Conservation (phyloP, 148 eudicot species). For the Amaranthus palmeri region DNA sequence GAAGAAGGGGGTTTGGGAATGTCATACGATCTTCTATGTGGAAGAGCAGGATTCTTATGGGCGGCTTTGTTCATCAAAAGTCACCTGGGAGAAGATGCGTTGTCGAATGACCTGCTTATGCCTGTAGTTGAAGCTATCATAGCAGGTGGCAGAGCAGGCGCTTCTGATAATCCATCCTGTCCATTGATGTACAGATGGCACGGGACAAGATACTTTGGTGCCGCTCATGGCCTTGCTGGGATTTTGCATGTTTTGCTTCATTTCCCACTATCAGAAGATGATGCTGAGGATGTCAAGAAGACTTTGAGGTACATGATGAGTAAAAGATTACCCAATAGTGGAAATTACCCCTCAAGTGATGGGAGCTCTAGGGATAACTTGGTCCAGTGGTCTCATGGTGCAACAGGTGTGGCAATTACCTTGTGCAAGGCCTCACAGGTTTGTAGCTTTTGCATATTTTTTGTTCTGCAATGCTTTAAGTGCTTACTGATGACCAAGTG, state of each 20-base stretch:
- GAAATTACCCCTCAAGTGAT: constrained; percentile 76
- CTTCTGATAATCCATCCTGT: constrained; percentile 43
- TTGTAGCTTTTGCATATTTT: constrained; percentile 11
- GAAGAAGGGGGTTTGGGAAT: constrained; percentile 86
- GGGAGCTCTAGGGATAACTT: constrained; percentile 66
- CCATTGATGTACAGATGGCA: constrained; percentile 86
- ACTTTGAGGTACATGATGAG: constrained; percentile 77
- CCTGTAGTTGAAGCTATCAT: constrained; percentile 66
- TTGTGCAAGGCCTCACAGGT: constrained; percentile 80
- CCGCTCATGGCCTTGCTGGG: constrained; percentile 78
- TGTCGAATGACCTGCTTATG: constrained; percentile 43
- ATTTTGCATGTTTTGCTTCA: constrained; percentile 73
- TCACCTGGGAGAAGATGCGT: constrained; percentile 46
- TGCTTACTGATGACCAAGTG: too few species aligned
- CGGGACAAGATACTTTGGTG: constrained; percentile 82
- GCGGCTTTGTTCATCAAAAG: constrained; percentile 64
- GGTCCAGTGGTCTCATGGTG: constrained; percentile 88
- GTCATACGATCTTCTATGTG: constrained; percentile 77
- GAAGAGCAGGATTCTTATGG: constrained; percentile 83
- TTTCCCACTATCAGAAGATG: constrained; percentile 47
- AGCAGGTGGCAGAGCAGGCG: constrained; percentile 80
- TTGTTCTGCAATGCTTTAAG: too few species aligned
- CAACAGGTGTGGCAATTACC: constrained; percentile 62
- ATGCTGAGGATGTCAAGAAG: constrained; percentile 60
- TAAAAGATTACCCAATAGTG: constrained; percentile 64